Base-by-base conservation (phyloP, 2,329 filamentous ascomycete genomes). In the Neofusicoccum sp. region DNA sequence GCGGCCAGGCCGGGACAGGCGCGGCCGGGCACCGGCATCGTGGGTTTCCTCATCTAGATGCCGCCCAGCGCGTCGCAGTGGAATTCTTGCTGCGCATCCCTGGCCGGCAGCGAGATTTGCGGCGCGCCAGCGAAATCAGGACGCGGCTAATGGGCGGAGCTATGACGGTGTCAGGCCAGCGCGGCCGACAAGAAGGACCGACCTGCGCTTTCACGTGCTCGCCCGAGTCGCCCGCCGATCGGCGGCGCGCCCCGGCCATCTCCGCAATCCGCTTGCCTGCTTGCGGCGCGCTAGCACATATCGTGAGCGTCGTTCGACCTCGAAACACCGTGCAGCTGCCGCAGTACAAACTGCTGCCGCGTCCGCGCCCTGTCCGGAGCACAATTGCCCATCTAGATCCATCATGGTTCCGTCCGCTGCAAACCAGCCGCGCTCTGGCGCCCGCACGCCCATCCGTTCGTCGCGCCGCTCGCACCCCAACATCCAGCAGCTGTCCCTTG, bases 401-500 rank as follows among this genome's bases (percentile, higher is more conserved):
- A 48, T 44, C 49, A 62, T 62, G 61, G 61, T 50, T 31, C 44
- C 44, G 31, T 56, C 61, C n/a, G 14, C 49, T 33, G 43, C 49
- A 47, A 50, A 63, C 22, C 61, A 52, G 33, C 49, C 61, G 36
- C 61, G 45, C 44, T 50, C 61, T 5, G 47, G 36, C 50, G 47
- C 43, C 33, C 59, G 45, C 48, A 49, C 60, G 28, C 60, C 60
- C 36, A 45, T 67, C 45, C 66, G 67, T 2, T 70, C 50, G 41
- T 73, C 72, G 33, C 81, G 82, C 54, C 84, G 85, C 63, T 87
- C 85, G 56, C 84, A 85, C 68, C 84, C 84, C 54, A 85, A 85
- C 65, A 79, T 88, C 59, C 77, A 83, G 68, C 81, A 86, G 69
- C 80, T 87, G 65, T 86, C 85, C 47, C 79, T 88, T n/a, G 84